Percentiles rank a stretch among this genome's conserved stretches.
Evolutionary conservation across 345 rosid genomes (phyloP).

Genomic region (Ailanthus altissimus): DNA sequence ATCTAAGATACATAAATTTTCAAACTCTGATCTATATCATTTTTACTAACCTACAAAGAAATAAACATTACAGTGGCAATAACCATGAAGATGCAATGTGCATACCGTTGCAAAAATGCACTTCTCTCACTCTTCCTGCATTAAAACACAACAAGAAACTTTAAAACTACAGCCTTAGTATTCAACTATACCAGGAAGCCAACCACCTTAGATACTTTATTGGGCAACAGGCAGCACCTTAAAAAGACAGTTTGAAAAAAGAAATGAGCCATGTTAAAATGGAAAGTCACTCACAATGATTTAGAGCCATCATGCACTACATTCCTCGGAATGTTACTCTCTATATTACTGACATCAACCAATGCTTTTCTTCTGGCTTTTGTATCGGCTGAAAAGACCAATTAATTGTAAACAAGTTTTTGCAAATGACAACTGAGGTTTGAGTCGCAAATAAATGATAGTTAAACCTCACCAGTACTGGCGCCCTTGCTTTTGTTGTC

Average conservation of each 20-base stretch:
- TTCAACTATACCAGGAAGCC: background rate
- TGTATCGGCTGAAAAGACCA: slow-evolving; percentile 39
- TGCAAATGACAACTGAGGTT: background rate
- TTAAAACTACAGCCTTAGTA: background rate
- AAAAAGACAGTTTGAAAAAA: background rate
- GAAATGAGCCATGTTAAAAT: background rate
- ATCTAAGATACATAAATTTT: background rate
- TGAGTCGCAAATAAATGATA: background rate
- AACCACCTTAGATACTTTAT: background rate
- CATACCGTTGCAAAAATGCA: slow-evolving; percentile 34
- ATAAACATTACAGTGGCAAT: background rate
- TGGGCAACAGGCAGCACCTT: background rate
- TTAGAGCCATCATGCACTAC: slow-evolving; percentile 49
- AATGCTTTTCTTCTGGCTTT: slow-evolving; percentile 64
- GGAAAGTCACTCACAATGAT: slow-evolving; percentile 49
- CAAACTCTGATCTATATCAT: background rate
- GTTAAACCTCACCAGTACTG: slow-evolving; percentile 41
- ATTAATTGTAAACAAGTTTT: slow-evolving; percentile 13
- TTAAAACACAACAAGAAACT: slow-evolving; percentile 11
- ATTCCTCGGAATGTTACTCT: slow-evolving; percentile 29
- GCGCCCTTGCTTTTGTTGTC: slow-evolving; percentile 42
- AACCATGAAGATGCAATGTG: background rate
- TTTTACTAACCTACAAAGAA: background rate
- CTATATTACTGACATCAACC: slow-evolving; percentile 73
- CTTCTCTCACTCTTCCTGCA: slow-evolving; percentile 38